Conservation (phyloP, 2,329 filamentous ascomycete species). For the Colletotrichum incanum region DNA sequence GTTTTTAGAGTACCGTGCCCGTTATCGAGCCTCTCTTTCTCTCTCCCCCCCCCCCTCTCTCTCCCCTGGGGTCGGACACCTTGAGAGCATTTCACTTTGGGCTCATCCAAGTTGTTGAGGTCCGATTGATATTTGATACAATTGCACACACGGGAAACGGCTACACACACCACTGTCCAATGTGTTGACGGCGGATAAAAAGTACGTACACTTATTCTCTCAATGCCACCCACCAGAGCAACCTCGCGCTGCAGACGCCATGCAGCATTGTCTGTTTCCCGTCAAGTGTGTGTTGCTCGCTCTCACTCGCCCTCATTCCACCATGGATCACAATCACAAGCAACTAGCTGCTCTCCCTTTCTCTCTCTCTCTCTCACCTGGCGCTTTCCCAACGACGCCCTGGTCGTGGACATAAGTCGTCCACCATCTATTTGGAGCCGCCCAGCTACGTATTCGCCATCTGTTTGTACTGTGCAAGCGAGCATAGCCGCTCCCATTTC, state of each 20-base stretch:
- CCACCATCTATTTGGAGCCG: not conserved
- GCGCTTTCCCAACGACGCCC: not conserved
- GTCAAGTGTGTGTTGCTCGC: constrained; percentile 9
- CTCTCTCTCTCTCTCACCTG: constrained; percentile 10
- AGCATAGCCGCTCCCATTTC: constrained; percentile 10
- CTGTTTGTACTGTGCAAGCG: too few relatives aligned
- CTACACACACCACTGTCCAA: not conserved
- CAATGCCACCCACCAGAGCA: constrained; percentile 25
- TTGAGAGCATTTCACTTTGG: not conserved
- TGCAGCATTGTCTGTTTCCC: constrained; percentile 35
- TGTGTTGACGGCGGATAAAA: not conserved
- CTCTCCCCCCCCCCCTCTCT: not conserved
- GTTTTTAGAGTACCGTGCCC: not conserved
- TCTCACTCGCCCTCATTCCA: constrained; percentile 6
- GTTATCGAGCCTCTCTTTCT: too few relatives aligned
- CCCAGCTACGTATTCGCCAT: not conserved
- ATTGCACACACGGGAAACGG: not conserved
- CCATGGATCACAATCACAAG: not conserved
- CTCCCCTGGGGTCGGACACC: not conserved
- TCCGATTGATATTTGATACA: not conserved
- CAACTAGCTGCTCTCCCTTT: not conserved
- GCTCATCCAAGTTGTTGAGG: constrained; percentile 2
- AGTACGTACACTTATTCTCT: not conserved
- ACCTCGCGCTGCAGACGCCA: constrained; percentile 34
- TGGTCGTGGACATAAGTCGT: not conserved